Percentiles rank a stretch among this genome's conserved stretches.
Evolutionary conservation across 306 rosid genomes (phyloP).

Genomic region (Prunus salicina): DNA sequence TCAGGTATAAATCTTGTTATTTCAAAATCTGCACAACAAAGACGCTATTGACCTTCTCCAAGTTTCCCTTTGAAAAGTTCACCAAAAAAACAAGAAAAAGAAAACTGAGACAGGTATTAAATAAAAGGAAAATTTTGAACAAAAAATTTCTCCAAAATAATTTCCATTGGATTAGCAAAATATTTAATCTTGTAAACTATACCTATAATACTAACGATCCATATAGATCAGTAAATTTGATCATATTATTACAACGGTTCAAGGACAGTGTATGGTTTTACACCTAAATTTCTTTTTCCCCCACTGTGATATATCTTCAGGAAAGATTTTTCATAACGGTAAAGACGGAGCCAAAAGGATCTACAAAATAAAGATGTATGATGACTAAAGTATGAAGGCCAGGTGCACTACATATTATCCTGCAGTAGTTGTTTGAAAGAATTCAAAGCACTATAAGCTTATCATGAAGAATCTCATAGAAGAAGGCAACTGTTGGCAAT

Average conservation of each 20-base stretch:
- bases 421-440: background rate
- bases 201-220: background rate
- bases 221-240: background rate
- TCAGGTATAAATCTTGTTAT: background rate
- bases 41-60: background rate
- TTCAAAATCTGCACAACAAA: background rate
- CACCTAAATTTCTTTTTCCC: background rate
- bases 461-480: background rate
- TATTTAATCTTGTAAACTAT: background rate
- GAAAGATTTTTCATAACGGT: background rate
- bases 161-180: background rate
- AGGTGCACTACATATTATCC: background rate
- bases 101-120: background rate
- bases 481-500: background rate
- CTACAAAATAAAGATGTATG: background rate
- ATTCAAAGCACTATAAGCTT: background rate
- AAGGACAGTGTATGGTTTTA: background rate
- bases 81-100: background rate
- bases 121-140: background rate
- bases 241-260: background rate
- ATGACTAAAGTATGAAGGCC: background rate
- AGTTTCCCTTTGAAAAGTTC: background rate
- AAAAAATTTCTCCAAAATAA: background rate
- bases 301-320: background rate
- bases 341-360: background rate